These are phyloP conservation scores for Salvia miltiorrhiza DNA, from an alignment of 257 asterid genomes.

Conservation along the genomic window DNA sequence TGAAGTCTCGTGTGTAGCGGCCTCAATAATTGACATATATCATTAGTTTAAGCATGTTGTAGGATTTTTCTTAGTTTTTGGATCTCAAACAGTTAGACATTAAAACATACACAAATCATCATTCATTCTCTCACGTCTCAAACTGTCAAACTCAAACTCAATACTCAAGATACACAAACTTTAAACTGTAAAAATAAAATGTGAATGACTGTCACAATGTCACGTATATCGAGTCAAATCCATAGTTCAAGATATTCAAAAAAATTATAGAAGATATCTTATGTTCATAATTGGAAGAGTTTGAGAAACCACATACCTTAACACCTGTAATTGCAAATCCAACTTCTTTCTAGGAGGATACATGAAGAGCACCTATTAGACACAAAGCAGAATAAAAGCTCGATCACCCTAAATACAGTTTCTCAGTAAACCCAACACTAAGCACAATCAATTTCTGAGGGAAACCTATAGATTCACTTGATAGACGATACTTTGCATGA, in stretches of 20 bases:
- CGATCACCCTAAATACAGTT: neutral
- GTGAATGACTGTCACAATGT: neutral
- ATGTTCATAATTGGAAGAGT: neutral
- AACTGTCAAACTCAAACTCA: too few species aligned
- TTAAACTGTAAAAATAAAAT: neutral
- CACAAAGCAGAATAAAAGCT: conserved; percentile 12
- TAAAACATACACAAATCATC: too few species aligned
- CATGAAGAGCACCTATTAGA: conserved; percentile 62
- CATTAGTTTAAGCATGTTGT: too few species aligned
- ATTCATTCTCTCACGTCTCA: too few species aligned
- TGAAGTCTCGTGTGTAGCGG: too few species aligned
- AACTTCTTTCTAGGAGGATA: conserved; percentile 82
- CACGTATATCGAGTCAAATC: neutral
- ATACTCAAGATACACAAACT: too few species aligned
- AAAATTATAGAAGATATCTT: neutral
- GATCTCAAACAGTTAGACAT: too few species aligned
- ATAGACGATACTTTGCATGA: neutral
- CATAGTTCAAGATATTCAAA: neutral
- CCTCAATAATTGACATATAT: too few species aligned
- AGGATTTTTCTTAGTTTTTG: too few species aligned
- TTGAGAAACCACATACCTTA: conserved; percentile 46
- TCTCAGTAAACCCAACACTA: neutral
- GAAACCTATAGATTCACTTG: conserved; percentile 2
- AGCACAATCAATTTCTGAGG: neutral
- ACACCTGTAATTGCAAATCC: conserved; percentile 66